phyloP scores from a whole-genome alignment of 371 early-diverging fungal species.

The Lichtheimia ramosa region DNA sequence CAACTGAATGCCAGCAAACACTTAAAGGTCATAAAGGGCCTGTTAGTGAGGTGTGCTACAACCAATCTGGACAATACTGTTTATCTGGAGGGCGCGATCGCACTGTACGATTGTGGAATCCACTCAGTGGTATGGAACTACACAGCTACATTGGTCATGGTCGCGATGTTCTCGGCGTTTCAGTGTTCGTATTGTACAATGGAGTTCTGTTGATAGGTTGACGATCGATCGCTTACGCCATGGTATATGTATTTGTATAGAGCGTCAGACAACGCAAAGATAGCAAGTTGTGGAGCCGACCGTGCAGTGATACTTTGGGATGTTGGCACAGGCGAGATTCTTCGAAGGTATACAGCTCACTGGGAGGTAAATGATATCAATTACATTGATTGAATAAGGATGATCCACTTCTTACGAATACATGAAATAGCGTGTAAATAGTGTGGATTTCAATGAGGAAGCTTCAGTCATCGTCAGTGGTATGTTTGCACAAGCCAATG shows the following conservation, averaged over 20 bases:
- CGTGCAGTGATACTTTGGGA: conserved; percentile 86
- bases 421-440: conserved; percentile 67
- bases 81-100: conserved; percentile 83
- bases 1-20: conserved; percentile 35
- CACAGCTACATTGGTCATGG: conserved; percentile 87
- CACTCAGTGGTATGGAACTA: conserved; percentile 63
- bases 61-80: conserved; percentile 70
- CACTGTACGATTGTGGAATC: conserved; percentile 81
- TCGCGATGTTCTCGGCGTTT: conserved; percentile 79
- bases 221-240: too few species aligned
- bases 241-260: conserved; percentile 34
- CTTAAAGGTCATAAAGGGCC: conserved; percentile 68
- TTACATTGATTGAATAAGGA: background rate
- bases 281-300: conserved; percentile 87
- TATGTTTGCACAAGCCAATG: conserved; percentile 13
- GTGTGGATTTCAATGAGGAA: conserved; percentile 79
- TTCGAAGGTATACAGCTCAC: conserved; percentile 82
- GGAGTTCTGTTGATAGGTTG: too few species aligned
- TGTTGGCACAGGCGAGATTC: conserved; percentile 70
- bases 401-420: background rate
- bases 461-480: conserved; percentile 80
- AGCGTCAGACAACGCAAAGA: conserved; percentile 73
- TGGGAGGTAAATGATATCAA: conserved; percentile 54
- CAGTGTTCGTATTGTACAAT: conserved; percentile 51
- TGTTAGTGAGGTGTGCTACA: conserved; percentile 67